A percentile compares a stretch with the other conserved stretches of the same genome.
phyloP scores from a whole-genome alignment of 192 early-diverging fungal species.

The Phycomyces nitens region DNA sequence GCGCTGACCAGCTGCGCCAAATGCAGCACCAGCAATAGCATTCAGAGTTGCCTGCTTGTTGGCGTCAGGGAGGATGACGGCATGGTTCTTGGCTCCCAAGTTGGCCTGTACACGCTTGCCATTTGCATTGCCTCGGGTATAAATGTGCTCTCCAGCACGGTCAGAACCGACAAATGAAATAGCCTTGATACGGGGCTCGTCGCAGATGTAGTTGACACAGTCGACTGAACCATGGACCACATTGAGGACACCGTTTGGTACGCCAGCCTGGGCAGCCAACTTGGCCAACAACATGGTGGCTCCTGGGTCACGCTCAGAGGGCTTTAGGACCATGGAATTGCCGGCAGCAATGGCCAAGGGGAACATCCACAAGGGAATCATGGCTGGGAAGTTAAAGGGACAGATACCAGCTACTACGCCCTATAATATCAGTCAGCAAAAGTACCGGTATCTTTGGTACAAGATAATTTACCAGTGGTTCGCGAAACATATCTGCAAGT shows the following conservation, averaged over 20 bases:
- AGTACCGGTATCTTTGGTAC: too few relatives aligned
- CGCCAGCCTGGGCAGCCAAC: slow-evolving; percentile 84
- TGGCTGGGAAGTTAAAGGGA: slow-evolving; percentile 98
- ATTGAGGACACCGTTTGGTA: slow-evolving; percentile 89
- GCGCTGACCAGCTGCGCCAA: slow-evolving; percentile 96
- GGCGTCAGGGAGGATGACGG: slow-evolving; percentile 89
- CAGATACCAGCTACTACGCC: slow-evolving; percentile 93
- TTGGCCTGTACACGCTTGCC: slow-evolving; percentile 98
- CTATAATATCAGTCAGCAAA: too few relatives aligned
- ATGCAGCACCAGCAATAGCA: slow-evolving; percentile 87
- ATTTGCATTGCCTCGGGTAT: slow-evolving; percentile 77
- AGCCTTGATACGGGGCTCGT: slow-evolving; percentile 79
- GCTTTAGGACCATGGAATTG: slow-evolving; percentile 90
- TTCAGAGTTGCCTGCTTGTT: slow-evolving; percentile 95
- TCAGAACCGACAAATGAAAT: slow-evolving; percentile 95
- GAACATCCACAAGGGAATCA: slow-evolving; percentile 96
- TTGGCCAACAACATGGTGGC: slow-evolving; percentile 87
- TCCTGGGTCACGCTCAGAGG: slow-evolving; percentile 91
- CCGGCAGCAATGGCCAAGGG: slow-evolving; percentile 90
- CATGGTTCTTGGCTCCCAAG: slow-evolving; percentile 97
- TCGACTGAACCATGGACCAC: slow-evolving; percentile 85
- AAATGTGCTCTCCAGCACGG: slow-evolving; percentile 83
- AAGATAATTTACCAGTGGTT: slow-evolving; percentile 57
- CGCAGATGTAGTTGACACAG: slow-evolving; percentile 89
- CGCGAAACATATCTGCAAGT: slow-evolving; percentile 66